Base-by-base conservation (phyloP, 768 basidiomycete genomes). In the Mycena belliarum region DNA sequence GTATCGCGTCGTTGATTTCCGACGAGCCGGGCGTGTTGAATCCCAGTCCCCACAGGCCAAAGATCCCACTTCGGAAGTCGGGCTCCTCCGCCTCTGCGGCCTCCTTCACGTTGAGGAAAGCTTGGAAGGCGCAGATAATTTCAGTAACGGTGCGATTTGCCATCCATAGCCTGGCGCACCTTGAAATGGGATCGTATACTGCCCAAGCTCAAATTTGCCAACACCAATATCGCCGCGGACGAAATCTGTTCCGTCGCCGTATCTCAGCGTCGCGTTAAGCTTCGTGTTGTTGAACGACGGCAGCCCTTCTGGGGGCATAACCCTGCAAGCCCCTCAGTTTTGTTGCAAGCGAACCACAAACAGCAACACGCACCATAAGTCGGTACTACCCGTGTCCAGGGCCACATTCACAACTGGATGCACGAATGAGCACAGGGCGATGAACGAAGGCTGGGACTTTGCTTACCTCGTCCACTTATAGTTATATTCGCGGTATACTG, bases 101-200 rank as follows among this genome's bases (percentile, higher is more conserved):
- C 58, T 59, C n/a, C n/a, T n/a, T n/a, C n/a, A 63, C 57, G 46
- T 63, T 55, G 42, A 63, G 61, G 57, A 63, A 59, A 4, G 61
- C 61, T 59, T 15, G 25, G 18, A 25, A 6, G 38, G 1, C 29
- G 6, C 16, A 26, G 7, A 9, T 8, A 32, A 12, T 32, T n/a
- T 49, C 11, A 53, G 45, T 9, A 26, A 12, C 26, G 10, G 25
- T 1, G 24, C 32, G 3, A 3, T 49, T 7, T 45, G 8, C 2
- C 15, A 23, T 35, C 28, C 4, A 6, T 35, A 43, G 12, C n/a
- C n/a, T n/a, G 6, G 43, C 60, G 35, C 28, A 46, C 60, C 60
- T 57, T 62, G 61, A 23, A 48, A 37, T 18, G 61, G 61, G 3
- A 63, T 52, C 3, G 57, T 14, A 40, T 58, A 58, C 7, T 33